phyloP scores from a whole-genome alignment of 768 basidiomycete species.

The Calocera viscosa region DNA sequence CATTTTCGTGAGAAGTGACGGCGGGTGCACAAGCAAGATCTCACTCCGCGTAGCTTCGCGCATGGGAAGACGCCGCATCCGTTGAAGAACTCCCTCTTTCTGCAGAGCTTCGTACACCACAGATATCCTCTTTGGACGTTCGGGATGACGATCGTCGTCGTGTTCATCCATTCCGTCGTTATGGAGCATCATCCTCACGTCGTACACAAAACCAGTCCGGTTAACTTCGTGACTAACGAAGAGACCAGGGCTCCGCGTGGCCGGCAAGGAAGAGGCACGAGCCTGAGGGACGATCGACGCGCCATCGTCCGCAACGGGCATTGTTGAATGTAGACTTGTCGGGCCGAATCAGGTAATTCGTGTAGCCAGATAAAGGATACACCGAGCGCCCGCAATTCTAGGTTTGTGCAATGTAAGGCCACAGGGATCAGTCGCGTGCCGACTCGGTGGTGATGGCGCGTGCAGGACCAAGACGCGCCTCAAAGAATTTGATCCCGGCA shows the following conservation, averaged over 20 bases:
- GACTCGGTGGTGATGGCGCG: not conserved
- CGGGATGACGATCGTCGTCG: slow-evolving; percentile 45
- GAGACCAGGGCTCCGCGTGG: not conserved
- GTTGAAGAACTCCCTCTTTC: slow-evolving; percentile 43
- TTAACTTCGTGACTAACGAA: not conserved
- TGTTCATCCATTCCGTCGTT: slow-evolving; percentile 45
- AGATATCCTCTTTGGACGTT: slow-evolving; percentile 62
- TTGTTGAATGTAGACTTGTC: not conserved
- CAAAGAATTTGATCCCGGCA: slow-evolving; percentile 1
- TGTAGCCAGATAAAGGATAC: not conserved
- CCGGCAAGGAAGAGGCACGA: not conserved
- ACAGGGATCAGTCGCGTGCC: not conserved
- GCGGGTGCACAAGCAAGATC: slow-evolving; percentile 77
- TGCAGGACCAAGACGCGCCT: not conserved
- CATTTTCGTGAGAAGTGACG: slow-evolving; percentile 86
- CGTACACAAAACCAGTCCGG: slow-evolving; percentile 75
- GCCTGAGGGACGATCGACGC: not conserved
- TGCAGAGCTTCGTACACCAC: slow-evolving; percentile 57
- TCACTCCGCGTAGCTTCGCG: slow-evolving; percentile 63
- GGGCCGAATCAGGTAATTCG: too few species aligned
- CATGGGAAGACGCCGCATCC: slow-evolving; percentile 70
- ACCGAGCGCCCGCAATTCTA: not conserved
- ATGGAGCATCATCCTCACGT: slow-evolving; percentile 76
- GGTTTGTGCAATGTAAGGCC: not conserved
- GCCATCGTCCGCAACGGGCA: not conserved